phyloP scores from a whole-genome alignment of 495 filamentous ascomycete genomes.

The Neurospora sp. region DNA sequence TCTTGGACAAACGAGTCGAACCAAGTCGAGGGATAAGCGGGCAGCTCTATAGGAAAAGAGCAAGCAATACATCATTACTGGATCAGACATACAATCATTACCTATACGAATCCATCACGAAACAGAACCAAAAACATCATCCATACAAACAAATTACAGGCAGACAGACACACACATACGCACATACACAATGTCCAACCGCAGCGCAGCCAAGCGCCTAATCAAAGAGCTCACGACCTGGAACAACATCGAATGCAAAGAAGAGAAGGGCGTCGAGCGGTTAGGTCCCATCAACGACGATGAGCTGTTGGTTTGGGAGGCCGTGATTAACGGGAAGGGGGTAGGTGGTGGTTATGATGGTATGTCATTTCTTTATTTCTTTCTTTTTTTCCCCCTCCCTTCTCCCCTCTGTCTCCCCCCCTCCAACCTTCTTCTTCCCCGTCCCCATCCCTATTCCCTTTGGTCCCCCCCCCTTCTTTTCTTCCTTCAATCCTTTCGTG shows the following conservation, averaged over 20 bases:
- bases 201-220: conserved; percentile 31
- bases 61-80: background rate
- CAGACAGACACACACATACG: background rate
- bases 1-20: background rate
- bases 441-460: no score
- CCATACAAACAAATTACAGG: background rate
- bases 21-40: background rate
- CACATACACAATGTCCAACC: conserved; percentile 1
- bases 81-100: background rate
- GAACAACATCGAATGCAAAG: conserved; percentile 23
- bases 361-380: conserved; percentile 17
- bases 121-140: background rate
- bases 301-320: conserved; percentile 66
- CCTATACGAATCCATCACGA: background rate
- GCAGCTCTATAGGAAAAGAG: background rate
- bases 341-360: conserved; percentile 61
- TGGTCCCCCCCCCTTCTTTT: background rate
- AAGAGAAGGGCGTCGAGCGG: conserved; percentile 39
- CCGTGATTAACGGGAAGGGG: conserved; percentile 62
- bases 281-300: conserved; percentile 61
- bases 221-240: conserved; percentile 33
- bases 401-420: no score
- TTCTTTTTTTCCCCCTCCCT: no score
- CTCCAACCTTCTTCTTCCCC: no score
- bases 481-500: background rate